phyloP scores from a whole-genome alignment of 768 basidiomycete species.

The Phaeotremella skinneri region DNA sequence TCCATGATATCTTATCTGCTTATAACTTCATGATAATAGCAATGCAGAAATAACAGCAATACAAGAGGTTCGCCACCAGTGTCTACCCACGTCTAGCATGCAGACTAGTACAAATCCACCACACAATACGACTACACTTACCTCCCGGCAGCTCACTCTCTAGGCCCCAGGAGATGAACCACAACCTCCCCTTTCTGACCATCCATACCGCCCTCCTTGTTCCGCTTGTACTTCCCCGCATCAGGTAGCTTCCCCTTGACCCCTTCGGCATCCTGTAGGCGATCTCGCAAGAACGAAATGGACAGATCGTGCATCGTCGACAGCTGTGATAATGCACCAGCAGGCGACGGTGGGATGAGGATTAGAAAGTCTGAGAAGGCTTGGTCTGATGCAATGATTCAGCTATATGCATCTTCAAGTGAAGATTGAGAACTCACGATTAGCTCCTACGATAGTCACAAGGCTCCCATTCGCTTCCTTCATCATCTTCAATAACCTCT shows the following conservation, averaged over 20 bases:
- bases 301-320: slow-evolving; percentile 38
- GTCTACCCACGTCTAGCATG: too few species aligned
- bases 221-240: slow-evolving; percentile 24
- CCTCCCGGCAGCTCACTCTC: too few species aligned
- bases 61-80: too few species aligned
- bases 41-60: too few species aligned
- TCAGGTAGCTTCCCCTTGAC: slow-evolving; percentile 33
- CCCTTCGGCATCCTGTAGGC: slow-evolving; percentile 12
- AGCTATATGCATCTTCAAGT: not conserved
- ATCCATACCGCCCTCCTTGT: slow-evolving; percentile 33
- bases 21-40: too few species aligned
- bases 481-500: slow-evolving; percentile 59
- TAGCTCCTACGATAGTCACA: slow-evolving; percentile 34
- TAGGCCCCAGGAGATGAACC: slow-evolving; percentile 32
- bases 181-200: slow-evolving; percentile 38
- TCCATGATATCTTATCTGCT: not conserved
- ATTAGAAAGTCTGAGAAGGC: slow-evolving; percentile 50
- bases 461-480: slow-evolving; percentile 42
- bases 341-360: slow-evolving; percentile 27
- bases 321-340: slow-evolving; percentile 18
- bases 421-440: slow-evolving; percentile 33
- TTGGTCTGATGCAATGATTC: slow-evolving; percentile 33
- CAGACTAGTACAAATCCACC: too few species aligned
- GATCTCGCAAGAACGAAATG: slow-evolving; percentile 31
- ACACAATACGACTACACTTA: too few species aligned